Percentiles rank a stretch among this genome's conserved stretches.
Conservation (phyloP, 331 rosid genomes). For the Pyracantha coccinea region DNA sequence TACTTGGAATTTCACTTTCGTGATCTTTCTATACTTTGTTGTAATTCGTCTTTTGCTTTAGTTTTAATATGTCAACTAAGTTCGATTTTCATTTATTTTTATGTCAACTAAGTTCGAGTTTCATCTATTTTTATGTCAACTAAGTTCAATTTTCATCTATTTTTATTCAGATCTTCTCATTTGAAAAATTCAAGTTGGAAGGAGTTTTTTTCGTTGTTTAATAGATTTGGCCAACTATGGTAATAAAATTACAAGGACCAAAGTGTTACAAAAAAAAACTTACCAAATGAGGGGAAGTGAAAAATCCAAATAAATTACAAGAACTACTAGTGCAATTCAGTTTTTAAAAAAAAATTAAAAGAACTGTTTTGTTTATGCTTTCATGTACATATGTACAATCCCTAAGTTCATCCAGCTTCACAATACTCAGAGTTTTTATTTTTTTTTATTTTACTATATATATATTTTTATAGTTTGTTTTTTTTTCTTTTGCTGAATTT, state of each 20-base stretch:
- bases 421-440: not conserved
- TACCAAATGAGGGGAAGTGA: not conserved
- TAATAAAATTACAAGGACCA: not conserved
- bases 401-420: not conserved
- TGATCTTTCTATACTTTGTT: too few relatives aligned
- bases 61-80: not conserved
- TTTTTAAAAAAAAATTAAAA: too few relatives aligned
- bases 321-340: not conserved
- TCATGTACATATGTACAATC: not conserved
- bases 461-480: not conserved
- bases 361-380: not conserved
- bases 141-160: not conserved
- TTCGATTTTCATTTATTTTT: too few relatives aligned
- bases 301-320: not conserved
- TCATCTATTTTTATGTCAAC: too few relatives aligned
- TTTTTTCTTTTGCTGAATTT: not conserved
- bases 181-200: not conserved
- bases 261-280: not conserved
- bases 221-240: not conserved
- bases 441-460: too few relatives aligned
- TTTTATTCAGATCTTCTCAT: too few relatives aligned
- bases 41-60: too few relatives aligned
- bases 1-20: not conserved
- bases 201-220: too few relatives aligned
- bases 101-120: too few relatives aligned